These are phyloP conservation scores for Brasilioporus rufonigricans DNA, from an alignment of 768 basidiomycete species.

Conservation along the genomic window DNA sequence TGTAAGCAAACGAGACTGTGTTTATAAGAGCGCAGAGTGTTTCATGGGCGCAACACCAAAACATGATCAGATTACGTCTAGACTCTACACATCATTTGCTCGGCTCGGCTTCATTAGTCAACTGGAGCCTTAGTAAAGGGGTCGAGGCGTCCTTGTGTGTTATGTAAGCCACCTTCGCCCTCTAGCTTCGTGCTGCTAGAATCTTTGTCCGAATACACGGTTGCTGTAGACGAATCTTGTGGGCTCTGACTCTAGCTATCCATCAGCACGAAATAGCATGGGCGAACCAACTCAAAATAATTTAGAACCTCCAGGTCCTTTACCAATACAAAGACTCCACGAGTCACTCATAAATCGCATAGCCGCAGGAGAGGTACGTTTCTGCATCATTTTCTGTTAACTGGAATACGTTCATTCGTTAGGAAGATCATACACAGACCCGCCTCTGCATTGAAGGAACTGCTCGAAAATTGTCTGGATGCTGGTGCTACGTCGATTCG, in stretches of 20 bases:
- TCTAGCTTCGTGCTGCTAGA: no score
- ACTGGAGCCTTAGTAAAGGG: no score
- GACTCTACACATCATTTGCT: no score
- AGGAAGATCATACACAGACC: slow-evolving; percentile 82
- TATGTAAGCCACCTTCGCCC: no score
- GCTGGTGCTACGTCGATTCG: slow-evolving; percentile 86
- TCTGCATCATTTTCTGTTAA: not conserved
- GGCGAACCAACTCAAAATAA: slow-evolving; percentile 4
- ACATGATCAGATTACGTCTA: no score
- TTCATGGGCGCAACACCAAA: no score
- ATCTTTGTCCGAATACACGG: not conserved
- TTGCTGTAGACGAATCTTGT: not conserved
- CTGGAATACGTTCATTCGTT: slow-evolving; percentile 16
- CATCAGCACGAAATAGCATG: slow-evolving; percentile 6
- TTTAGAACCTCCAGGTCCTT: slow-evolving; percentile 41
- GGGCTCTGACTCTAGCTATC: not conserved
- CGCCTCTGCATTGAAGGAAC: slow-evolving; percentile 92
- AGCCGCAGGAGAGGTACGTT: slow-evolving; percentile 67
- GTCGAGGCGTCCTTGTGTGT: no score
- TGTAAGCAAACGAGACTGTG: no score
- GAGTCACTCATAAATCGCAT: slow-evolving; percentile 90
- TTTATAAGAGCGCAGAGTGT: no score
- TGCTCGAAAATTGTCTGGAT: slow-evolving; percentile 94
- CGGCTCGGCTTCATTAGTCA: no score
- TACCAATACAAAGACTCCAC: slow-evolving; percentile 71